Evolutionary conservation across 306 rosid genomes (phyloP).

Genomic region (Fragaria vesca): DNA sequence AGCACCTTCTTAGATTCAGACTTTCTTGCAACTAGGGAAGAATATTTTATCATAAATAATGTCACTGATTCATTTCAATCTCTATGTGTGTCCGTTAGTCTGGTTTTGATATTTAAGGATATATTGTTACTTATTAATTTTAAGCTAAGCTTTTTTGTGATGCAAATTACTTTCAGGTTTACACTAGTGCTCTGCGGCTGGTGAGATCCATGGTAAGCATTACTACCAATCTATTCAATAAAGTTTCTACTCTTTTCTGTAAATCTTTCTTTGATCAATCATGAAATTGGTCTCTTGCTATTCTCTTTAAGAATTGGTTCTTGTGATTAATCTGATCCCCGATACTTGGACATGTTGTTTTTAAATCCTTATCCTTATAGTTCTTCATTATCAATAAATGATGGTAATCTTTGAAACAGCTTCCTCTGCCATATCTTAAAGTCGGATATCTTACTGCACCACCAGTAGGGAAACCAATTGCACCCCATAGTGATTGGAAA

Average conservation of each 20-base stretch:
- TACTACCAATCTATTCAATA: background rate
- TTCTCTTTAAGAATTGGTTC: background rate
- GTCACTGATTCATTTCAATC: background rate
- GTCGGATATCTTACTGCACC: constrained; percentile 92
- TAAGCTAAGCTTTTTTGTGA: constrained; percentile 16
- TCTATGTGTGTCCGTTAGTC: background rate
- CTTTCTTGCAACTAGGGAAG: constrained; percentile 3
- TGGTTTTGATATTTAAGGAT: constrained; percentile 1
- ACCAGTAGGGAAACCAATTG: constrained; percentile 69
- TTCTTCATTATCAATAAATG: background rate
- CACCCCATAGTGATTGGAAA: constrained; percentile 95
- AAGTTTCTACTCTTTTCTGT: background rate
- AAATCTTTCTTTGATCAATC: background rate
- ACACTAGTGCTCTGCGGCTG: constrained; percentile 96
- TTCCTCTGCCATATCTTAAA: constrained; percentile 90
- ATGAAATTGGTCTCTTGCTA: background rate
- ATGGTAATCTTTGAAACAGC: constrained; percentile 47
- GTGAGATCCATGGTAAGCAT: constrained; percentile 94
- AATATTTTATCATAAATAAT: background rate
- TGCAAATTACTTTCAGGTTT: constrained; percentile 54
- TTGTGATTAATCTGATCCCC: background rate
- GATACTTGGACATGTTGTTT: background rate
- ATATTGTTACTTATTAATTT: constrained; percentile 1
- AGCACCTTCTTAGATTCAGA: background rate
- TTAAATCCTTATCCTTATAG: background rate